Percentiles rank a stretch among this genome's conserved stretches.
phyloP scores from a whole-genome alignment of 2,329 filamentous ascomycete species.

The Xylariaceae sp. region DNA sequence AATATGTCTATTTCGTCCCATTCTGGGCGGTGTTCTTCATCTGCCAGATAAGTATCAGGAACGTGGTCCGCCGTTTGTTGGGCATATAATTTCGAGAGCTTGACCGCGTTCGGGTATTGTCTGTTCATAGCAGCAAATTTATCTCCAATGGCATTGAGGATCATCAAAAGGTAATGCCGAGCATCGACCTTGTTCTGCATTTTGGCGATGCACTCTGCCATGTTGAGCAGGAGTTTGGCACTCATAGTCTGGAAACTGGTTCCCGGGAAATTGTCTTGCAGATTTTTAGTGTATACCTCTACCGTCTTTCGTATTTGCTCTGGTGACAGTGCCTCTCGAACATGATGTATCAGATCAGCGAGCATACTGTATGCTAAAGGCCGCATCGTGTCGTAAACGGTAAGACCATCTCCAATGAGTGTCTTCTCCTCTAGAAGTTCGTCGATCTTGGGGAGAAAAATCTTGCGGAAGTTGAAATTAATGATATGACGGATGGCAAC shows the following conservation, averaged over 20 bases:
- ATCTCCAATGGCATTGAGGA: slow-evolving; percentile 94
- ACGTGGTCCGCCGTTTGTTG: slow-evolving; percentile 61
- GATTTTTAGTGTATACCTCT: slow-evolving; percentile 92
- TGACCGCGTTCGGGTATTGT: slow-evolving; percentile 91
- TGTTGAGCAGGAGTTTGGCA: slow-evolving; percentile 91
- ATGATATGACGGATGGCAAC: slow-evolving; percentile 98
- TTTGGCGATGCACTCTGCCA: slow-evolving; percentile 97
- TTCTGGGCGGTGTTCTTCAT: slow-evolving; percentile 75
- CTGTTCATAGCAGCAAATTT: slow-evolving; percentile 98
- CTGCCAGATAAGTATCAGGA: slow-evolving; percentile 77
- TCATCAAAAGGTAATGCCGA: slow-evolving; percentile 93
- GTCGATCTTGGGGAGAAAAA: slow-evolving; percentile 91
- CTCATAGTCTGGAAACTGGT: slow-evolving; percentile 99
- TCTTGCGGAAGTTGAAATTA: slow-evolving; percentile 96
- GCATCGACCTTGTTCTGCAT: slow-evolving; percentile 91
- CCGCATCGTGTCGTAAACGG: slow-evolving; percentile 93
- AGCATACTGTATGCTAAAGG: slow-evolving; percentile 98
- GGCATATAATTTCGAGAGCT: slow-evolving; percentile 75
- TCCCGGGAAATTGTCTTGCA: slow-evolving; percentile 92
- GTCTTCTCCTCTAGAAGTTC: slow-evolving; percentile 92
- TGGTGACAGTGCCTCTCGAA: slow-evolving; percentile 80
- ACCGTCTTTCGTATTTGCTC: slow-evolving; percentile 95
- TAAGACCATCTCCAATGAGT: slow-evolving; percentile 90
- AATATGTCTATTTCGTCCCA: slow-evolving; percentile 99
- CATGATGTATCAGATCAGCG: slow-evolving; percentile 94